These are phyloP conservation scores for Trifolium pratense DNA, from an alignment of 306 rosid genomes.

Conservation along the genomic window DNA sequence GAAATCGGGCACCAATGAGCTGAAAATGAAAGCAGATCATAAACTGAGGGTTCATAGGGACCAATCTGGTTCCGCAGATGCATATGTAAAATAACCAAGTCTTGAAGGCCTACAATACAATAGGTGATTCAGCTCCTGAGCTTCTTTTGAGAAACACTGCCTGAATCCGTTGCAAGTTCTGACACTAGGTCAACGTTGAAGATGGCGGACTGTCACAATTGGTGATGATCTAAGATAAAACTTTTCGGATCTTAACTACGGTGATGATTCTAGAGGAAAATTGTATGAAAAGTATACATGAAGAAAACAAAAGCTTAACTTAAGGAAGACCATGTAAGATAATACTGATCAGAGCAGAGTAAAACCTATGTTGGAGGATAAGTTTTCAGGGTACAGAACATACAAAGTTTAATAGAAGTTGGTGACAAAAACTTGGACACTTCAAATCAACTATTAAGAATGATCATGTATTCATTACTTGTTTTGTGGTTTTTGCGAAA, in stretches of 20 bases:
- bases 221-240: conserved; percentile 57
- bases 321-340: conserved; percentile 81
- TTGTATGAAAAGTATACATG: conserved; percentile 73
- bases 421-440: conserved; percentile 67
- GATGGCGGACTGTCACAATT: conserved; percentile 48
- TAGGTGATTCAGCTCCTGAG: conserved; percentile 62
- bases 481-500: conserved; percentile 36
- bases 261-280: conserved; percentile 81
- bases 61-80: conserved; percentile 63
- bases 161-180: conserved; percentile 51
- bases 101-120: conserved; percentile 43
- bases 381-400: conserved; percentile 56
- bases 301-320: conserved; percentile 88
- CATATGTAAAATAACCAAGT: conserved; percentile 18
- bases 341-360: conserved; percentile 51
- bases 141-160: conserved; percentile 44
- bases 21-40: conserved; percentile 87
- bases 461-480: conserved; percentile 59
- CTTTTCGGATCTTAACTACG: conserved; percentile 55
- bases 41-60: conserved; percentile 84
- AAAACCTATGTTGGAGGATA: conserved; percentile 75
- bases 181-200: conserved; percentile 47
- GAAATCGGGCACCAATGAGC: conserved; percentile 80
- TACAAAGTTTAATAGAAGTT: conserved; percentile 54
- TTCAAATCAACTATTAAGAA: conserved; percentile 64